Evolutionary conservation across 164 flowering plant genomes (phyloP), one percentile per base, ranked within the genome.

Genomic region (Stephania japonica): DNA sequence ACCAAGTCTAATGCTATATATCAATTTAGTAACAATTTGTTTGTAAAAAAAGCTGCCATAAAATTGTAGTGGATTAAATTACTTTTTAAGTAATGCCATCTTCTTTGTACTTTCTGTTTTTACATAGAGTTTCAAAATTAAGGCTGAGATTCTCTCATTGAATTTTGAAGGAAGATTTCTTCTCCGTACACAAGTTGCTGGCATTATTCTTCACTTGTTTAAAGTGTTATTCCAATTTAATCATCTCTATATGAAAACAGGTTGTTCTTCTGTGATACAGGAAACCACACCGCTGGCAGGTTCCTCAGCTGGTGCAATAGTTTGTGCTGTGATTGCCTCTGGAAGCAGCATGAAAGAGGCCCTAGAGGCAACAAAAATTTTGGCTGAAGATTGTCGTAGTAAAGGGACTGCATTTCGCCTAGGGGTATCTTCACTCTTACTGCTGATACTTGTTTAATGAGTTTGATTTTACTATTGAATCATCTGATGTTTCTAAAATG

Each of bases 271-370:
- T n/a, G 19, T 75, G 77, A 71, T 67, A 56, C 88, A 95, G 99
- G 98, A 95, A 43, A 87, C 86, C 21, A 95, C 99, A 66, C 98
- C 99, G 5, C 80, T 95, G 75, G 98, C 99, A 78, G 99, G 99
- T 78, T 86, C 99, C 24, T 95, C 99, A 16, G 98, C 99, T 62
- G 99, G 99, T 76, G 98, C 99, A 18, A 92, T 95, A 74, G 92
- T 91, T 19, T 93, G 97, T 86, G 97, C 94, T 3, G 96, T 87
- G 41, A 84, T 95, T 85, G 96, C 97, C 32, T 92, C 98, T 67
- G 99, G 98, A 76, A 84, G 83, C 70, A 87, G 85, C 80, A 94
- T 95, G 98, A 65, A 84, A 75, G 93, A 89, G 72, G 99, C 94
- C 19, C 78, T 95, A 18, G 32, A 81, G 70, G 96, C 88, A 63